Conservation (phyloP, 768 basidiomycete species). For the Infundibulicybe gibba region DNA sequence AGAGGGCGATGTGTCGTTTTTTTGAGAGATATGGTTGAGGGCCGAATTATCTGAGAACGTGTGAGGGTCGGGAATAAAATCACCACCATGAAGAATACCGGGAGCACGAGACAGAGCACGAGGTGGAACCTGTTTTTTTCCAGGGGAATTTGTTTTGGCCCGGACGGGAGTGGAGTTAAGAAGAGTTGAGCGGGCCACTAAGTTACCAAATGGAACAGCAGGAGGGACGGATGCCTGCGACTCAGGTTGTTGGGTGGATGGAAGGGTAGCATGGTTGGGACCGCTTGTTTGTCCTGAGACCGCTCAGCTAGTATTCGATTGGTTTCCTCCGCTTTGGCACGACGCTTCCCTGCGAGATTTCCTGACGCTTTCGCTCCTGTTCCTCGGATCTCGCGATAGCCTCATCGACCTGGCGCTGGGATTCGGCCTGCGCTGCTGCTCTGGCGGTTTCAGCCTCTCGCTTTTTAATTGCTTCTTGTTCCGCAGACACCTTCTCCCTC, state of each 20-base stretch:
- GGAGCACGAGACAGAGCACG: too few relatives aligned
- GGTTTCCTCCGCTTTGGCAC: conserved; percentile 20
- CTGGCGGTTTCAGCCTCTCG: conserved; percentile 8
- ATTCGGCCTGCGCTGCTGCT: conserved; percentile 2
- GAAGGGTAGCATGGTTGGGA: not conserved
- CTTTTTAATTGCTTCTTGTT: conserved; percentile 12
- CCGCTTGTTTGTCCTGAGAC: conserved; percentile 12
- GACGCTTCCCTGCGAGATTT: conserved; percentile 25
- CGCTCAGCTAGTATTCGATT: conserved; percentile 21
- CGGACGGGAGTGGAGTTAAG: too few relatives aligned
- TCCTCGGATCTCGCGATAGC: conserved; percentile 25
- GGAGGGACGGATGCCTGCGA: too few relatives aligned
- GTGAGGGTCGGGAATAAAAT: too few relatives aligned
- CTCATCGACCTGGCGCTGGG: conserved; percentile 16
- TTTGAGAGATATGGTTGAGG: not conserved
- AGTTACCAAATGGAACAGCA: too few relatives aligned
- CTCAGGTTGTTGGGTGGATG: not conserved
- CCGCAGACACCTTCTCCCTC: conserved; percentile 5
- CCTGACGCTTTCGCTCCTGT: conserved; percentile 23
- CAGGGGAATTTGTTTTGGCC: too few relatives aligned
- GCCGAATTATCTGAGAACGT: too few relatives aligned
- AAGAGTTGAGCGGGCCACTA: too few relatives aligned
- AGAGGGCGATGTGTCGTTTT: not conserved
- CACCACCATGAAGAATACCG: too few relatives aligned
- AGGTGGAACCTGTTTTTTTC: too few relatives aligned